Conservation (phyloP, 2,329 filamentous ascomycete genomes). For the Byssothecium circinans region DNA sequence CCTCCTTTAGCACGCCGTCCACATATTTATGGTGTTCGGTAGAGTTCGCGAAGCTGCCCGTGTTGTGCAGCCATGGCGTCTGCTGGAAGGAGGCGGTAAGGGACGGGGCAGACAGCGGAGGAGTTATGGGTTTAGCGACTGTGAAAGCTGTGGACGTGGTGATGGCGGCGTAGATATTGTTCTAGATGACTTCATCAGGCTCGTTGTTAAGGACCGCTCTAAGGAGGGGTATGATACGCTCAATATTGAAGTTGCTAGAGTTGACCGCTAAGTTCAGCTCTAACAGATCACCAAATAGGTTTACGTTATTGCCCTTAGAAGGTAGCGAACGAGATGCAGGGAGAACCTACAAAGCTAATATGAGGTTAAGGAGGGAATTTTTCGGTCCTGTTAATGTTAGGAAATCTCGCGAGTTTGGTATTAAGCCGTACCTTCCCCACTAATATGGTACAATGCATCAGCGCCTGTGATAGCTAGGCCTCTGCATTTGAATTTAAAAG, state of each 20-base stretch:
- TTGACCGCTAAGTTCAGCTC: conserved; percentile 8
- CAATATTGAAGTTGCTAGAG: conserved; percentile 17
- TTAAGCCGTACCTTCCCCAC: conserved; percentile 13
- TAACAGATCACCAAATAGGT: conserved; percentile 8
- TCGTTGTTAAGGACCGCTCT: conserved; percentile 28
- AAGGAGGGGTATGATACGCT: conserved; percentile 40
- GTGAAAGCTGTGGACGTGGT: conserved; percentile 10
- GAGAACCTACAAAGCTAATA: conserved; percentile 11
- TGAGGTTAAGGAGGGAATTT: conserved; percentile 12
- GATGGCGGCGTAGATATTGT: conserved; percentile 40
- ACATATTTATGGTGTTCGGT: conserved; percentile 22
- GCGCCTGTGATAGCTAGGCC: conserved; percentile 11
- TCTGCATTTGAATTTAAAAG: conserved; percentile 12
- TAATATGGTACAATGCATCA: conserved; percentile 13
- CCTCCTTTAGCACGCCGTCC: conserved; percentile 20
- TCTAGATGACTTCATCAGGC: conserved; percentile 39
- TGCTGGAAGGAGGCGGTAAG: conserved; percentile 23
- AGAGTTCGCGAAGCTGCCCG: conserved; percentile 23
- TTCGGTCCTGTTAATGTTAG: conserved; percentile 10
- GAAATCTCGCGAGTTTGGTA: conserved; percentile 7
- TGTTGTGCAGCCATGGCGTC: conserved; percentile 26
- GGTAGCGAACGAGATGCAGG: conserved; percentile 6
- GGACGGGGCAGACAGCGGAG: conserved; percentile 8
- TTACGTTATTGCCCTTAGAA: conserved; percentile 3
- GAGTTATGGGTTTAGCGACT: conserved; percentile 8